Base-by-base conservation (phyloP, 306 rosid genomes). In the Bauhinia variegata region DNA sequence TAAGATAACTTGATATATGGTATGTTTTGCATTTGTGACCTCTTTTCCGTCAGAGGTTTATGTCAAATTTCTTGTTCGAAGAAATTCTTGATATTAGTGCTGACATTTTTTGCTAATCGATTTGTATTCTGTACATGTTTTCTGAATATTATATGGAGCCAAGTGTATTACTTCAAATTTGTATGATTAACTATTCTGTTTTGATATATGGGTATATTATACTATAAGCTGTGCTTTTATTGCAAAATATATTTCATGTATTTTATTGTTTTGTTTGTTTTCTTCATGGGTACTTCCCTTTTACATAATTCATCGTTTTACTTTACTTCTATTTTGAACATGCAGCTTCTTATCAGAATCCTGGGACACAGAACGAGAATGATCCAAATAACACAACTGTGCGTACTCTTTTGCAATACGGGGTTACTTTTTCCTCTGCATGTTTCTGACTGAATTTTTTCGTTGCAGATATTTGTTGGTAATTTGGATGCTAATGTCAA, bases 301-400 rank as follows among this genome's bases (percentile, higher is more conserved):
- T 58, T 39, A 11, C 8, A 12, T 39, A 5, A 76, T 63, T 62
- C 67, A 50, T 59, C 38, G n/a, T 52, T 67, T 54, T 72, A 51
- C 67, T 79, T 79, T 30, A 43, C 65, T 9, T 67, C 16, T 67
- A 48, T 62, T 76, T 83, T 86, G 48, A 46, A 54, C 23, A 51
- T 86, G 91, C 97, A 93, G 97, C 91, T 59, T 88, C 99, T 6
- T 90, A 88, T 80, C 96, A 88, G 85, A 86, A 65, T 82, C 31
- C 91, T 63, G 96, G 95, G 57, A 7, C 84, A 47, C 95, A 83
- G 82, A 93, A 77, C 63, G 99, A 90, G 82, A 85, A 79, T 68
- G 99, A 93, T 80, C 99, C 96, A 19, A 88, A 83, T 69, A 93
- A 90, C 67, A 89, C 99, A 42, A 93, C 99, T 70, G 99, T 93